Evolutionary conservation across 768 basidiomycete genomes (phyloP).

Genomic region (Kwoniella sp.): DNA sequence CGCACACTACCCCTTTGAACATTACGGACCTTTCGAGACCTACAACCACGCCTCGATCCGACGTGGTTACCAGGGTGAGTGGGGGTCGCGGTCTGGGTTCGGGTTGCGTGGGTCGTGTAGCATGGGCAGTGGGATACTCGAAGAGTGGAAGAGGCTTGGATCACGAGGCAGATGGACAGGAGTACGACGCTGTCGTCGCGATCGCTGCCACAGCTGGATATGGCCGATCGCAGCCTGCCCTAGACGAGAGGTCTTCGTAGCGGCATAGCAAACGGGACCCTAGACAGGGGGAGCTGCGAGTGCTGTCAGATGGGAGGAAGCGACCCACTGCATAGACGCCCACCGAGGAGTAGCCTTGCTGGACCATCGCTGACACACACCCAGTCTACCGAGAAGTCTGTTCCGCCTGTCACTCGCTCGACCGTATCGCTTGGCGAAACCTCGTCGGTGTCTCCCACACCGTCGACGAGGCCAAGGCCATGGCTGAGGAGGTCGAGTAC

Average conservation of each 20-base stretch:
- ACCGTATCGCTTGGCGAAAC: slow-evolving; percentile 99
- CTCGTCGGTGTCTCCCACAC: slow-evolving; percentile 96
- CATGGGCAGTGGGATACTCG: neutral
- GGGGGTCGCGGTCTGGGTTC: no score
- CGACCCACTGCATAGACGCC: no score
- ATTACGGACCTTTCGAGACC: slow-evolving; percentile 78
- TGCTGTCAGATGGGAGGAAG: no score
- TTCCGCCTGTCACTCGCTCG: slow-evolving; percentile 96
- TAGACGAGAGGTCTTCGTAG: no score
- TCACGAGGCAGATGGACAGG: neutral
- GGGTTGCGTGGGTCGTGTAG: no score
- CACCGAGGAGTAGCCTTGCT: no score
- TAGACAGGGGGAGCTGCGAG: no score
- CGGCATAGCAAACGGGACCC: no score
- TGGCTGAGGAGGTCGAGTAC: slow-evolving; percentile 98
- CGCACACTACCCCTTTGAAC: slow-evolving; percentile 79
- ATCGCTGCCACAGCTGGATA: no score
- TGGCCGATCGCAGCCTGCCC: no score
- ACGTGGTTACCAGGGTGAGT: slow-evolving; percentile 57
- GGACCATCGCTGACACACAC: no score
- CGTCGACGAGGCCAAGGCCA: slow-evolving; percentile 75
- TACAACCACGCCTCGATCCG: slow-evolving; percentile 82
- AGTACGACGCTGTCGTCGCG: no score
- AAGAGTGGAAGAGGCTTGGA: neutral
- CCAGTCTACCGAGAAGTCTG: slow-evolving; percentile 98